These are phyloP conservation scores for Zymoseptoria brevis DNA, from an alignment of 2,329 filamentous ascomycete species.

Conservation along the genomic window DNA sequence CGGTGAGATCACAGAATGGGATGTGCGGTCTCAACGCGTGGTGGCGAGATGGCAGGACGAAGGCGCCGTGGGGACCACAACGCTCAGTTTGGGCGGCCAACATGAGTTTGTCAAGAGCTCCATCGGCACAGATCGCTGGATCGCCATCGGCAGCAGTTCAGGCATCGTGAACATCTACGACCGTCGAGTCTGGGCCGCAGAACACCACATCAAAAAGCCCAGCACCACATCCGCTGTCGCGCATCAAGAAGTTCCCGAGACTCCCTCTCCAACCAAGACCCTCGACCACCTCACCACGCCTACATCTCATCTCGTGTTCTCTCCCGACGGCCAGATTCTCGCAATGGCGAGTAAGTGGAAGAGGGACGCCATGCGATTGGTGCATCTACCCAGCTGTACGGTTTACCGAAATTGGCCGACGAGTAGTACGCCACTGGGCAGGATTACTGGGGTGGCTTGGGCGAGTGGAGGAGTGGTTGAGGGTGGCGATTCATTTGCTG, in stretches of 20 bases:
- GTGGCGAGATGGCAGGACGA: slow-evolving; percentile 83
- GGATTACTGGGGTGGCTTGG: slow-evolving; percentile 56
- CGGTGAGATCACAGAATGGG: slow-evolving; percentile 87
- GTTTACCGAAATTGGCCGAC: slow-evolving; percentile 98
- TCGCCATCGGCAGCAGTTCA: slow-evolving; percentile 75
- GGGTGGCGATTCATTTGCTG: slow-evolving; percentile 33
- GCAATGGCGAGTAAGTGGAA: slow-evolving; percentile 82
- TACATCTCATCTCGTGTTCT: slow-evolving; percentile 70
- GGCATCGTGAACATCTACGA: slow-evolving; percentile 95
- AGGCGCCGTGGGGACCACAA: slow-evolving; percentile 77
- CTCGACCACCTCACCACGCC: slow-evolving; percentile 86
- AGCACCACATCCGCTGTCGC: not conserved
- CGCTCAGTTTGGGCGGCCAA: slow-evolving; percentile 67
- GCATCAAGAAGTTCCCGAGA: slow-evolving; percentile 45
- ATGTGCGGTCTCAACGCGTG: slow-evolving; percentile 58
- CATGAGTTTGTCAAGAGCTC: slow-evolving; percentile 45
- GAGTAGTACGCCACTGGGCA: slow-evolving; percentile 74
- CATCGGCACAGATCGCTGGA: slow-evolving; percentile 77
- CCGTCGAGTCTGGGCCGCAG: slow-evolving; percentile 52
- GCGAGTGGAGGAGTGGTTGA: slow-evolving; percentile 31
- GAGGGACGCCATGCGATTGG: slow-evolving; percentile 76
- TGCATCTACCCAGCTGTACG: slow-evolving; percentile 84
- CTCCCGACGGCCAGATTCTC: slow-evolving; percentile 80
- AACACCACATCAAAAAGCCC: slow-evolving; percentile 5
- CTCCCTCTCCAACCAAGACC: slow-evolving; percentile 62